Evolutionary conservation across 23 red algal species (phyloP), one percentile per base, ranked within the genome.

Genomic region (Chondrus crispus): DNA sequence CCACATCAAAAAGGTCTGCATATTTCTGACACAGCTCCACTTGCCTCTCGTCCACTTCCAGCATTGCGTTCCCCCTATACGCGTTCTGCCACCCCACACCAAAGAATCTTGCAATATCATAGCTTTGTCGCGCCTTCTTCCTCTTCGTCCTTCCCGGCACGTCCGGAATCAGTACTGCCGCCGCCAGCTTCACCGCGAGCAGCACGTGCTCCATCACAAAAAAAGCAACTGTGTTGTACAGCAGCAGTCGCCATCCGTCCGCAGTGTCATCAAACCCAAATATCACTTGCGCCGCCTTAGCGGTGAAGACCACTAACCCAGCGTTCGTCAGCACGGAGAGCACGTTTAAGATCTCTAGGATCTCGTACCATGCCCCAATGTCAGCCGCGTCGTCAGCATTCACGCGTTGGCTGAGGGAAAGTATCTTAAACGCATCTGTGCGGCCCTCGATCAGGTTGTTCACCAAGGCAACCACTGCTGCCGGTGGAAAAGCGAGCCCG

Each of bases 361-460:
- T 90, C 32, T 49, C 33, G 69, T 88, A 88, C 93, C 93, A 95
- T 33, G 93, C 93, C 49, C 93, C 93, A 48, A 95, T 95, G 66
- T 95, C 93, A 38, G 78, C 93, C 37, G 93, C 82, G 64, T 90
- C 77, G 78, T 90, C 93, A 29, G 83, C 84, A 75, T 90, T 52
- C 72, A 79, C 68, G 10, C 93, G 84, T 42, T 95, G 93, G 52
- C 70, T 74, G 35, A 95, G 85, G 39, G 9, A 35, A 24, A 95
- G 58, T 35, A 95, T 73, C 74, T 95, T 95, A 85, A 69, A 95
- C 74, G 93, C 93, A 64, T 95, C 93, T 22, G 73, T 84, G 32
- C 93, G 74, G 75, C 85, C 93, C 68, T 95, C 93, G 79, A 95
- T 33, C 36, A 88, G 64, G 60, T 95, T 95, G 80, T 95, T 95